These are phyloP conservation scores for Friedmanniomyces endolithicus DNA, from an alignment of 495 filamentous ascomycete species.

Conservation along the genomic window DNA sequence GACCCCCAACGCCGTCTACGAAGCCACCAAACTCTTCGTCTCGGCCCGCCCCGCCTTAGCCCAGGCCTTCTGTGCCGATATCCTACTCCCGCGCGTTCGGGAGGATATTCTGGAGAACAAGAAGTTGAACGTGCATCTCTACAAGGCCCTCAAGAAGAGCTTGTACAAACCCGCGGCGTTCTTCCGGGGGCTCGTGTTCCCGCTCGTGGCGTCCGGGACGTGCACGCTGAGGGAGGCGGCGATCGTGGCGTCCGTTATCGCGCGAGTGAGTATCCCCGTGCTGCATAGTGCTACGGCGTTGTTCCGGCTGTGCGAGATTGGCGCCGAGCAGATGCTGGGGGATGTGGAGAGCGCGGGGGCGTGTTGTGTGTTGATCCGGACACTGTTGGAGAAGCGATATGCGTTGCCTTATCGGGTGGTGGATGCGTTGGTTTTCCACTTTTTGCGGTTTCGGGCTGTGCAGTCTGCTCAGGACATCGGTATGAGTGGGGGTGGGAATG, in stretches of 20 bases:
- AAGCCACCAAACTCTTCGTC: conserved; percentile 79
- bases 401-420: conserved; percentile 90
- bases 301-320: conserved; percentile 82
- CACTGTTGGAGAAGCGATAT: conserved; percentile 91
- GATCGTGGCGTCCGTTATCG: conserved; percentile 73
- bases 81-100: conserved; percentile 76
- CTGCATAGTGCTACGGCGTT: conserved; percentile 87
- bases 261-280: conserved; percentile 69
- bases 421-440: conserved; percentile 91
- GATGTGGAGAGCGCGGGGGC: conserved; percentile 60
- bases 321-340: conserved; percentile 61
- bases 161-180: conserved; percentile 93
- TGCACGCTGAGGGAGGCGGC: conserved; percentile 85
- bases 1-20: conserved; percentile 78
- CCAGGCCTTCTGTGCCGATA: conserved; percentile 66
- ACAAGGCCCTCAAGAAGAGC: conserved; percentile 79
- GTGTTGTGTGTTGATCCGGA: conserved; percentile 84
- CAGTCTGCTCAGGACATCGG: conserved; percentile 39
- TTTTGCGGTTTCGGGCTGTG: conserved; percentile 66
- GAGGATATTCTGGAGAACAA: conserved; percentile 78
- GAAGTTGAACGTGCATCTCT: conserved; percentile 90
- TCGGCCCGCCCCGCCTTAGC: conserved; percentile 62
- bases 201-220: conserved; percentile 59
- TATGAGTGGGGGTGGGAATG: conserved; percentile 35
- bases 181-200: conserved; percentile 94